Conservation (phyloP, 2,329 filamentous ascomycete species). For the Incumbomyces lentus region DNA sequence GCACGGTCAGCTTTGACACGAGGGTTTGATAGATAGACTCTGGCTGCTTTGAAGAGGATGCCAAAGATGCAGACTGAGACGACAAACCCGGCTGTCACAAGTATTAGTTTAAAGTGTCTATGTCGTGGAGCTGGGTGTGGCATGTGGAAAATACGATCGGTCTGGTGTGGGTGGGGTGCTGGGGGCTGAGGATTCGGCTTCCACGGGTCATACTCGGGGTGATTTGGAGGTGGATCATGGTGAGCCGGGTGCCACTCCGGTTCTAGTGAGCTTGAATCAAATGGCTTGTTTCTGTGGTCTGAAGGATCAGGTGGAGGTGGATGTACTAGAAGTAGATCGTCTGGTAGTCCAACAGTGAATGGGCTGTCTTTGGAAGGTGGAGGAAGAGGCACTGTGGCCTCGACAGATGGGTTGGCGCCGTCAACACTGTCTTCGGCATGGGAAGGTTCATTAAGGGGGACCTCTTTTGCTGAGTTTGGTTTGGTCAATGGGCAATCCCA, state of each 20-base stretch:
- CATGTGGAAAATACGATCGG: conserved; percentile 5
- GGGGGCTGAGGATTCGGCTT: conserved; percentile 1
- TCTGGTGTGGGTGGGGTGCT: not conserved
- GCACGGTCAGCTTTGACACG: conserved; percentile 38
- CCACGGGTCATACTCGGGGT: not conserved
- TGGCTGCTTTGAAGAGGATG: conserved; percentile 1
- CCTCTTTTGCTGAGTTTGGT: not conserved
- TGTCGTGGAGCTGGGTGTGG: conserved; percentile 3
- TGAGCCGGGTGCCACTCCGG: not conserved
- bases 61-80: not conserved
- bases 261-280: no score
- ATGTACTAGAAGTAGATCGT: no score
- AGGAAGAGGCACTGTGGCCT: no score
- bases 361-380: no score
- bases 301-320: no score
- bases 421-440: no score
- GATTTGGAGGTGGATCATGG: not conserved
- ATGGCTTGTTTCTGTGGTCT: no score
- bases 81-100: not conserved
- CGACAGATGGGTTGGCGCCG: no score
- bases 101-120: conserved; percentile 4
- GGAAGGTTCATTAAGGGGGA: not conserved
- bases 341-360: no score
- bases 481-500: conserved; percentile 4
- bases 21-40: conserved; percentile 3